phyloP scores from a whole-genome alignment of 1,139 yeast species.

The Hyphopichia wangnamkhiaoensis region DNA sequence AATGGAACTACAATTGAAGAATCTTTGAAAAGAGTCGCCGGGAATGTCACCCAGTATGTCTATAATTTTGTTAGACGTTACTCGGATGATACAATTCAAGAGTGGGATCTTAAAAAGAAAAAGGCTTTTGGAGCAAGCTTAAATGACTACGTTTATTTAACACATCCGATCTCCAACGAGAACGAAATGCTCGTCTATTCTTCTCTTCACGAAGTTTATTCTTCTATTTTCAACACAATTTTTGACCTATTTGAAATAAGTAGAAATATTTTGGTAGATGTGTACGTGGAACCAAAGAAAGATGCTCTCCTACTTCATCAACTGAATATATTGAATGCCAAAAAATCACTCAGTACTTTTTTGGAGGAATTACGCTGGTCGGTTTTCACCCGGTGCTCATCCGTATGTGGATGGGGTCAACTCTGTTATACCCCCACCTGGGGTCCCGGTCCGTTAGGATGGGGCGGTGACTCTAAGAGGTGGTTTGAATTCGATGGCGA shows the following conservation, averaged over 20 bases:
- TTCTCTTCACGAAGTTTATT: conserved; percentile 39
- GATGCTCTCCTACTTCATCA: conserved; percentile 5
- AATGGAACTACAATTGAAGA: neutral
- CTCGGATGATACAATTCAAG: conserved; percentile 11
- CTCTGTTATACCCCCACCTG: conserved; percentile 57
- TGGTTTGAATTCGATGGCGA: conserved; percentile 12
- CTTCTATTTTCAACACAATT: conserved; percentile 29
- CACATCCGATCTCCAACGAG: conserved; percentile 29
- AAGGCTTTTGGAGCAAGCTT: conserved; percentile 30
- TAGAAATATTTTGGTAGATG: conserved; percentile 18
- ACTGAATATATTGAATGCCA: conserved; percentile 7
- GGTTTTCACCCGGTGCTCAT: conserved; percentile 39
- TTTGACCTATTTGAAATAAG: conserved; percentile 34
- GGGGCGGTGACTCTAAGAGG: neutral
- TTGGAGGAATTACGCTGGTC: conserved; percentile 35
- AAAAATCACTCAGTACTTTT: conserved; percentile 7
- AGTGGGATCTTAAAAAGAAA: conserved; percentile 13
- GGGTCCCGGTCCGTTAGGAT: conserved; percentile 57
- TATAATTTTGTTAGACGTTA: conserved; percentile 44
- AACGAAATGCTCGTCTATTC: conserved; percentile 49
- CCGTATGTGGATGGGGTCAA: conserved; percentile 42
- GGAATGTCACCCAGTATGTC: conserved; percentile 35
- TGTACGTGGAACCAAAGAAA: conserved; percentile 13
- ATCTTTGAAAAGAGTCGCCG: conserved; percentile 16
- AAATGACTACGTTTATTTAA: conserved; percentile 46